These are phyloP conservation scores for Fusarium sp. DNA, from an alignment of 2,329 filamentous ascomycete species.

Conservation along the genomic window DNA sequence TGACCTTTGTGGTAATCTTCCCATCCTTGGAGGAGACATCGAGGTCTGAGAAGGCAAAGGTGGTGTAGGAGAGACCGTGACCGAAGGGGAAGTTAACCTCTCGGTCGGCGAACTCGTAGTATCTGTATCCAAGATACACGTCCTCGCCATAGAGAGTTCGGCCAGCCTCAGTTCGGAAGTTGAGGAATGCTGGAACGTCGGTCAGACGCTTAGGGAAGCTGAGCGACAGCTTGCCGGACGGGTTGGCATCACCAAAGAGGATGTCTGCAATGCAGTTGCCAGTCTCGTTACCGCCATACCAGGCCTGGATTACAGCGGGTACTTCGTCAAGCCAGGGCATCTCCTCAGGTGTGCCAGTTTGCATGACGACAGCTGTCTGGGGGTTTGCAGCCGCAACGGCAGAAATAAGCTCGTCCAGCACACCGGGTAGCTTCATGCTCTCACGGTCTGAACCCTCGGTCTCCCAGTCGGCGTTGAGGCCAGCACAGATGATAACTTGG, in stretches of 20 bases:
- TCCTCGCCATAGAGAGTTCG: constrained; percentile 84
- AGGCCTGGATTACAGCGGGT: constrained; percentile 78
- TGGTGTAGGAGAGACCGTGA: constrained; percentile 84
- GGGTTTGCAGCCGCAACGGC: constrained; percentile 77
- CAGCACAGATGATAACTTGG: constrained; percentile 83
- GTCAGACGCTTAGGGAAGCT: constrained; percentile 78
- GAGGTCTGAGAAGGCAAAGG: constrained; percentile 71
- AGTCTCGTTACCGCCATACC: constrained; percentile 91
- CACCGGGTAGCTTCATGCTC: constrained; percentile 82
- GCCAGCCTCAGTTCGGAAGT: constrained; percentile 79
- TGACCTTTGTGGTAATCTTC: constrained; percentile 64
- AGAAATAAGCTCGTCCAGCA: constrained; percentile 78
- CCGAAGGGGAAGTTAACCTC: constrained; percentile 83
- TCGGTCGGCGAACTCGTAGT: constrained; percentile 80
- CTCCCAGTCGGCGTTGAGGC: constrained; percentile 87
- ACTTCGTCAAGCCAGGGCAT: constrained; percentile 77
- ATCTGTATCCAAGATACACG: constrained; percentile 85
- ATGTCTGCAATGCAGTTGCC: constrained; percentile 86
- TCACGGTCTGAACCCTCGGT: constrained; percentile 84
- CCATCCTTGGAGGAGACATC: constrained; percentile 62
- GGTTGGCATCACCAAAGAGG: constrained; percentile 80
- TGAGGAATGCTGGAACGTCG: constrained; percentile 83
- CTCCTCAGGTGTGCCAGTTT: constrained; percentile 81
- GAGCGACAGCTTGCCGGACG: constrained; percentile 81
- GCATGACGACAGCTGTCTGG: constrained; percentile 80